These are phyloP conservation scores for Lentinula guzmanii DNA, from an alignment of 768 basidiomycete species.

Conservation along the genomic window DNA sequence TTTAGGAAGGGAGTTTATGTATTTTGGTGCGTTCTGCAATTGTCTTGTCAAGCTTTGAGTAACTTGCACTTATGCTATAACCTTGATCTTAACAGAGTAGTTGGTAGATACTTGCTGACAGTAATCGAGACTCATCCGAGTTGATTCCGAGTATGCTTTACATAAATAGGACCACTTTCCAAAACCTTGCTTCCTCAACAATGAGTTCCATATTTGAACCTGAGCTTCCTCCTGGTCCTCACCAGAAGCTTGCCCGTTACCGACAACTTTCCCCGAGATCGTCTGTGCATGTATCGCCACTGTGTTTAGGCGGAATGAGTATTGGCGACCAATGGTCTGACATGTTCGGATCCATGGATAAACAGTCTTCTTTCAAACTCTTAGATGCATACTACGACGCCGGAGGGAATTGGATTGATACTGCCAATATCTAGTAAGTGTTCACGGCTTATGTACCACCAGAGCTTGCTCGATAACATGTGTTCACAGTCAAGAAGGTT, in stretches of 20 bases:
- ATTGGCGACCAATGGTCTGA: constrained; percentile 33
- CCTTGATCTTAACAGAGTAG: neutral
- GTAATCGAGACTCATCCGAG: neutral
- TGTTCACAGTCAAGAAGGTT: constrained; percentile 40
- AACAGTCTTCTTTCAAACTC: constrained; percentile 36
- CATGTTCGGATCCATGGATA: constrained; percentile 29
- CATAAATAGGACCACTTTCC: neutral
- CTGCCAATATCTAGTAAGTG: constrained; percentile 37
- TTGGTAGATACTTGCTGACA: neutral
- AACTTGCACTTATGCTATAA: neutral
- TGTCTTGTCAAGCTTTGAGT: too few relatives aligned
- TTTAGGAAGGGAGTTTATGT: too few relatives aligned
- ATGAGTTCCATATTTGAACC: neutral
- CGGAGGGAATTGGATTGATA: constrained; percentile 46
- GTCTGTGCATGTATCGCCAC: constrained; percentile 35
- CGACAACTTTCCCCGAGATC: constrained; percentile 27
- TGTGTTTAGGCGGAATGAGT: constrained; percentile 37
- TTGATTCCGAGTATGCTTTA: neutral
- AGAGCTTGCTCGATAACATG: neutral
- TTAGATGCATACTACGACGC: constrained; percentile 36
- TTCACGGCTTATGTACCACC: neutral
- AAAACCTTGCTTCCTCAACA: neutral
- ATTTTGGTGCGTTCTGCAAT: too few relatives aligned
- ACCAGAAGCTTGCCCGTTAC: constrained; percentile 25
- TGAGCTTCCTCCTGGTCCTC: constrained; percentile 19